Base-by-base conservation (phyloP, 1,284 basidiomycete species). In the Rhodofomes roseus region DNA sequence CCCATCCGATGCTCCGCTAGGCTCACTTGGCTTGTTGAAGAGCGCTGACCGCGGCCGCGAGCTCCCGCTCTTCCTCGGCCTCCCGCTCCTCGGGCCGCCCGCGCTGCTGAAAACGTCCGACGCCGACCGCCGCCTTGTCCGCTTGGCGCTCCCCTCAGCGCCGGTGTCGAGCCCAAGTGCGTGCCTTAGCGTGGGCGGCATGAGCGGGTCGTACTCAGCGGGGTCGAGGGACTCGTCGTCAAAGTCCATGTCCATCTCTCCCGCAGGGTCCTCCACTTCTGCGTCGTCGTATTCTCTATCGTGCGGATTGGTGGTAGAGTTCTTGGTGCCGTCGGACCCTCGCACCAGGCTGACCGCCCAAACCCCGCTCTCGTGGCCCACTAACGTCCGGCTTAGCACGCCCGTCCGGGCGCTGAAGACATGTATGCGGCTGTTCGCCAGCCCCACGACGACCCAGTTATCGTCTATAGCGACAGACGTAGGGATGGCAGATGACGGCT, bases 311-410 rank as follows among this genome's bases (percentile, higher is more conserved):
- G 9, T 51, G 14, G 60, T 61, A n/a, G 62, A 44, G 16, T 62
- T 71, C 27, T 74, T 75, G 7, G 27, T 2, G 27, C 37, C 50
- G 14, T 29, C 31, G 14, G 20, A 36, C 51, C 72, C 74, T 7
- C 70, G 75, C 56, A 89, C 86, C 39, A 98, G 80, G 54, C 89
- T 86, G 11, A 98, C 83, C 16, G 92, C 90, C 96, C 96, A 98
- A 0, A 98, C 95, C 11, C 96, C 96, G 9, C 83, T 79, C 20
- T 90, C 87, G 74, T 98, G 96, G 0, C 95, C 96, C 1, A 86
- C 79, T 2, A 99, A 82, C 0, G 92, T 93, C 50, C 89, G 82
- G 31, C 83, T 81, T 54, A 92, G 85, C 5, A 90, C 83, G 0
- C 96, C 96, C 0, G 91, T 92, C 41, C 78, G 78, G 1, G 91